Base-by-base conservation (phyloP, 2,329 filamentous ascomycete species). In the Sclerotiophoma versabilis region DNA sequence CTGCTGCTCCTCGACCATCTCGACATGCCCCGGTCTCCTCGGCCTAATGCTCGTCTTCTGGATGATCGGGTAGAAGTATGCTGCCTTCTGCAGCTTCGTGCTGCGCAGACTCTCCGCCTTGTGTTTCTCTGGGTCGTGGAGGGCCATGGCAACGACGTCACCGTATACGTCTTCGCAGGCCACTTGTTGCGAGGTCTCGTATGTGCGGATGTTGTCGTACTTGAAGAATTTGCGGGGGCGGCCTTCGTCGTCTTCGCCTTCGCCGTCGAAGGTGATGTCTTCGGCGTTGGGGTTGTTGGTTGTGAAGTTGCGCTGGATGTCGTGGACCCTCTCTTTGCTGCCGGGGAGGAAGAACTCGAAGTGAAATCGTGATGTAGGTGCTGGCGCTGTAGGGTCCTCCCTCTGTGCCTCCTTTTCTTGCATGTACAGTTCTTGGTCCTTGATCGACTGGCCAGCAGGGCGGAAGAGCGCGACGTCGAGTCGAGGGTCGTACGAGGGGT, bases 21-120 rank as follows among this genome's bases (percentile, higher is more conserved):
- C 60, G 64, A 76, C 38, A 62, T 75, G 59, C 68, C 63, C 68
- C 2, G 64, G 83, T 25, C 80, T 65, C 61, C 77, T 74, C 5
- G 78, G 76, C 38, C 78, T 66, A 41, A 88, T 76, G 19, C 78
- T 79, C n/a, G 81, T 82, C 66, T 82, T 81, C 65, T 82, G 80
- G 17, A 81, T 71, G 48, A 88, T 82, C 0, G 85, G 84, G 57
- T 87, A 87, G 68, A 85, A 85, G 69, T 86, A 88, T 12, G 85
- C 85, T 1, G 78, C 85, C 65, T 82, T 83, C 56, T 75, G 73
- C 55, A 79, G 58, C 52, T 66, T 68, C 4, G 49, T 73, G 39
- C 59, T 49, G 14, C 72, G 48, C 39, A 74, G 36, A 44, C 77
- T 75, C 53, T 75, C 78, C 17, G 61, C 61, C 10, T 63, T 60